Percentiles rank a stretch among this genome's conserved stretches.
phyloP scores from a whole-genome alignment of 2,329 filamentous ascomycete species.

The Aspergillus sp. region DNA sequence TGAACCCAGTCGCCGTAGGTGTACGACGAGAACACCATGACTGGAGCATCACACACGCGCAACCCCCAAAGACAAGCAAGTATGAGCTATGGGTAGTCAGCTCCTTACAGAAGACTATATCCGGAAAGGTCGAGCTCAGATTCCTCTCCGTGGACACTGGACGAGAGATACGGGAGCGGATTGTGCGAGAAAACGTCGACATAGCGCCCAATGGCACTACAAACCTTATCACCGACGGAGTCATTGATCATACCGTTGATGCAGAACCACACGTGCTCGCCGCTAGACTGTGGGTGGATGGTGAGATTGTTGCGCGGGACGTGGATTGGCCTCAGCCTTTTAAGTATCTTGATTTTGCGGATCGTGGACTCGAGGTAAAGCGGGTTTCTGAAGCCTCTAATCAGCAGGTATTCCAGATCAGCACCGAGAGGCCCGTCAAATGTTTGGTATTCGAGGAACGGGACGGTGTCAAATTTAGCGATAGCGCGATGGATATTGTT shows the following conservation, averaged over 20 bases:
- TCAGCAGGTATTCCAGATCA: slow-evolving; percentile 44
- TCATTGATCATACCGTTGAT: slow-evolving; percentile 51
- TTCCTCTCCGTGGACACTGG: slow-evolving; percentile 59
- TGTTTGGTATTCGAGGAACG: slow-evolving; percentile 63
- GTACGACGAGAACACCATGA: slow-evolving; percentile 61
- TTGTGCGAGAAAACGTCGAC: slow-evolving; percentile 50
- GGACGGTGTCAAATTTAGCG: slow-evolving; percentile 55
- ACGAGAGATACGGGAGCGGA: slow-evolving; percentile 54
- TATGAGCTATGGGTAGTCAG: slow-evolving; percentile 62
- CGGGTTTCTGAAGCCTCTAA: slow-evolving; percentile 35
- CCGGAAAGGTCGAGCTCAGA: slow-evolving; percentile 42
- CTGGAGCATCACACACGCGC: slow-evolving; percentile 61
- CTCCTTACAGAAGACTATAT: slow-evolving; percentile 39
- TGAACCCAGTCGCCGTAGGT: slow-evolving; percentile 59
- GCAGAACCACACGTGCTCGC: slow-evolving; percentile 58
- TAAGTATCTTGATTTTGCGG: slow-evolving; percentile 58
- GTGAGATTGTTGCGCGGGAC: slow-evolving; percentile 55
- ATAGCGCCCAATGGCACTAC: slow-evolving; percentile 59
- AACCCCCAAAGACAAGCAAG: slow-evolving; percentile 54
- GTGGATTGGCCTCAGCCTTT: slow-evolving; percentile 63
- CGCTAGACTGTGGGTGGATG: slow-evolving; percentile 56
- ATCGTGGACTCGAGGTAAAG: slow-evolving; percentile 51
- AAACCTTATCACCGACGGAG: slow-evolving; percentile 48
- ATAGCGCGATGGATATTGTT: slow-evolving; percentile 60
- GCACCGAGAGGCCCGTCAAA: slow-evolving; percentile 56